Evolutionary conservation across 2,329 filamentous ascomycete species (phyloP).

Genomic region (Emericellopsis cladophorae): DNA sequence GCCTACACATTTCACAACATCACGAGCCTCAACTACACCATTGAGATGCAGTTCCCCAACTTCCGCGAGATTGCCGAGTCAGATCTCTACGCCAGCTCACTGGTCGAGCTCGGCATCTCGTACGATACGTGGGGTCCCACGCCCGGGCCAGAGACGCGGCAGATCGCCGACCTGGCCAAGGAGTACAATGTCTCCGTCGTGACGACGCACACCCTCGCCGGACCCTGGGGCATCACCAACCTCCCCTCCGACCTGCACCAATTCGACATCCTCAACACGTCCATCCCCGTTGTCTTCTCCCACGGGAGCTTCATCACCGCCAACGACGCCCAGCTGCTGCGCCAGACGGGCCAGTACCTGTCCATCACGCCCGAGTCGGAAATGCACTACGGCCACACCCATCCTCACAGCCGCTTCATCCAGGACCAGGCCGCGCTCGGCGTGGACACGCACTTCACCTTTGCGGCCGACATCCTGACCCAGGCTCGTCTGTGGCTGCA

Average conservation of each 20-base stretch:
- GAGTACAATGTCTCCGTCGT: slow-evolving; percentile 27
- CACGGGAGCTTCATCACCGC: slow-evolving; percentile 33
- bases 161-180: slow-evolving; percentile 18
- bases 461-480: slow-evolving; percentile 29
- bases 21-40: slow-evolving; percentile 5
- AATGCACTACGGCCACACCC: slow-evolving; percentile 43
- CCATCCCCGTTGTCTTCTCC: slow-evolving; percentile 36
- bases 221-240: slow-evolving; percentile 27
- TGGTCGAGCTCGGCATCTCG: slow-evolving; percentile 24
- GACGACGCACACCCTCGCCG: slow-evolving; percentile 29
- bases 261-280: slow-evolving; percentile 26
- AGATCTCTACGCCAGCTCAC: not conserved
- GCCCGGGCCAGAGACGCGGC: slow-evolving; percentile 12
- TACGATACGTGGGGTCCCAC: slow-evolving; percentile 24
- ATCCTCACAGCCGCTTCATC: slow-evolving; percentile 26
- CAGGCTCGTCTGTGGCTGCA: slow-evolving; percentile 43
- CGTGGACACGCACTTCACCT: slow-evolving; percentile 41
- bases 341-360: slow-evolving; percentile 35
- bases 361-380: slow-evolving; percentile 47
- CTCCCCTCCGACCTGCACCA: slow-evolving; percentile 22
- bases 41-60: slow-evolving; percentile 3
- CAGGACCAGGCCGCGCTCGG: slow-evolving; percentile 39
- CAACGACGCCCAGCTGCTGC: slow-evolving; percentile 25
- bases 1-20: slow-evolving; percentile 25
- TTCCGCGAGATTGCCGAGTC: slow-evolving; percentile 2